Evolutionary conservation across 169 alveolate species (phyloP).

Genomic region (Babesia gibsoni): DNA sequence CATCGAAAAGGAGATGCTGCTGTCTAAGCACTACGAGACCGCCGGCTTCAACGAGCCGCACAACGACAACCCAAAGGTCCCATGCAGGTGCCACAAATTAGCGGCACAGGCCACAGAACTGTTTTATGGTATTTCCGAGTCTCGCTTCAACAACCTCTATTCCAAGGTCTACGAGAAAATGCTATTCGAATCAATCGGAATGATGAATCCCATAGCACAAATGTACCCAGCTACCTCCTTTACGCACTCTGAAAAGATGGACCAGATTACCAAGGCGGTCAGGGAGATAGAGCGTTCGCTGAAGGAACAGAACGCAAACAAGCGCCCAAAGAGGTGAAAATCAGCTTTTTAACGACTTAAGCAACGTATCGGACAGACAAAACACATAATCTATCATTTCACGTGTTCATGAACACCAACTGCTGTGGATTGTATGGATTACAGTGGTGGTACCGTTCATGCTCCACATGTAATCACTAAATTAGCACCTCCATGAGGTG

Average conservation of each 20-base stretch:
- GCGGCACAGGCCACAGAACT: slow-evolving; percentile 1
- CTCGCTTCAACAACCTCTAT: slow-evolving; percentile 46
- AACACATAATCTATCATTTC: background rate
- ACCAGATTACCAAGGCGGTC: slow-evolving; percentile 31
- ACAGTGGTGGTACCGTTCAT: no score
- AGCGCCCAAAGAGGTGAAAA: no score
- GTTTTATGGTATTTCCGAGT: slow-evolving; percentile 56
- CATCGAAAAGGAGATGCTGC: slow-evolving; percentile 44
- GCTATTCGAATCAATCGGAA: slow-evolving; percentile 29
- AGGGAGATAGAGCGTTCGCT: slow-evolving; percentile 28
- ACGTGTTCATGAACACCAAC: no score
- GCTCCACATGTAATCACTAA: no score
- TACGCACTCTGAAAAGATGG: background rate
- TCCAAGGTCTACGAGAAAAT: slow-evolving; percentile 29
- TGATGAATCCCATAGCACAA: slow-evolving; percentile 10
- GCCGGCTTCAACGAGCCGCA: slow-evolving; percentile 16
- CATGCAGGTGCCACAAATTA: slow-evolving; percentile 48
- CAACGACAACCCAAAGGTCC: slow-evolving; percentile 62
- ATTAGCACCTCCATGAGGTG: no score
- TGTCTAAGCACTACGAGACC: slow-evolving; percentile 53
- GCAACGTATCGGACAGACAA: no score
- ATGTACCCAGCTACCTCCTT: slow-evolving; percentile 11
- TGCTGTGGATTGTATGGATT: no score
- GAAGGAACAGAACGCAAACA: slow-evolving; percentile 5
- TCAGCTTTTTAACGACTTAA: no score